Percentiles rank a stretch among this genome's conserved stretches.
These are phyloP conservation scores for Myrica gale DNA, from an alignment of 306 rosid species.

Conservation along the genomic window DNA sequence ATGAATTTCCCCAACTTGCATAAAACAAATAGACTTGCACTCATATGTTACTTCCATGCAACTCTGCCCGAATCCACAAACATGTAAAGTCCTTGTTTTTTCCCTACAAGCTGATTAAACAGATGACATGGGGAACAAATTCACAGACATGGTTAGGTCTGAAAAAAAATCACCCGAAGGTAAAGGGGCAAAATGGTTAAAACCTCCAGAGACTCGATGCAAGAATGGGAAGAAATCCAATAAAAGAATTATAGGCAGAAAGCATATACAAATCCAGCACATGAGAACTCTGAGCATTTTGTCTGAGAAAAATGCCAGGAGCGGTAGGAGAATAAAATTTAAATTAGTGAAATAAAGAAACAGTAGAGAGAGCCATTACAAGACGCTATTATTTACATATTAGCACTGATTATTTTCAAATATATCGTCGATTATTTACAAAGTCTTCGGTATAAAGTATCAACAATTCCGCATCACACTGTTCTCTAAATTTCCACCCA, in stretches of 20 bases:
- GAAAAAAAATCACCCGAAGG: no score
- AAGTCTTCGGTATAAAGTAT: slow-evolving; percentile 39
- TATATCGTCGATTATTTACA: slow-evolving; percentile 59
- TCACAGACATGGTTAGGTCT: no score
- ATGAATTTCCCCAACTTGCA: no score
- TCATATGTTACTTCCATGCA: no score
- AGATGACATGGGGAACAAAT: no score
- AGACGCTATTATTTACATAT: slow-evolving; percentile 58
- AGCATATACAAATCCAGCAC: not conserved
- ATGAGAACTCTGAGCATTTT: not conserved
- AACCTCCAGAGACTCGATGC: not conserved
- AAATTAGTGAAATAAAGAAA: slow-evolving; percentile 24
- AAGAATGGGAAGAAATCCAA: not conserved
- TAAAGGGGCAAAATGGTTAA: no score
- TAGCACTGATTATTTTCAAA: slow-evolving; percentile 50
- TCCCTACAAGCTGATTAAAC: no score
- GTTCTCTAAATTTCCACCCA: slow-evolving; percentile 56
- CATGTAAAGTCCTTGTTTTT: no score
- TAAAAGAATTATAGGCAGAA: not conserved
- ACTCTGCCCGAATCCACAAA: no score
- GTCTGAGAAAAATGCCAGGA: not conserved
- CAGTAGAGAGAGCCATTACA: slow-evolving; percentile 8
- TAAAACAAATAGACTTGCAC: no score
- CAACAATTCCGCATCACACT: slow-evolving; percentile 49
- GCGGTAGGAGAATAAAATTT: slow-evolving; percentile 27